A percentile compares a stretch with the other conserved stretches of the same genome.
Evolutionary conservation across 2,329 filamentous ascomycete genomes (phyloP).

Genomic region (Purpureocillium takamizusanense): DNA sequence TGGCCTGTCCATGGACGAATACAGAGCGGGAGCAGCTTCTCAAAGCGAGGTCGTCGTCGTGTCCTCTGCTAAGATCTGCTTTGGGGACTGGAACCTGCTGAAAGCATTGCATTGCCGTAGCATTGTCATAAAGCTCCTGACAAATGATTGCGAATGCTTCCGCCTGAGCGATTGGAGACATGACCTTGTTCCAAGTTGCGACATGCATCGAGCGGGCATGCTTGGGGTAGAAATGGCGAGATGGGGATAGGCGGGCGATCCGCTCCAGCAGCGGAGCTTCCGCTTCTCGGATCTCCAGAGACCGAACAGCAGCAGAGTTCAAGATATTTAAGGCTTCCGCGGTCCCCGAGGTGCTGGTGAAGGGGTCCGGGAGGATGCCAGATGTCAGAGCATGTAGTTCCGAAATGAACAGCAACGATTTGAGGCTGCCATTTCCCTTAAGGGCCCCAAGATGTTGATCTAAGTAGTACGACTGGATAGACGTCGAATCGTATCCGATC

Average conservation of each 20-base stretch:
- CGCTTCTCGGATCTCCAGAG: constrained; percentile 12
- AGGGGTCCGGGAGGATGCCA: constrained; percentile 34
- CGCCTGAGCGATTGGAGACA: not conserved
- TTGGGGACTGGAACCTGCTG: not conserved
- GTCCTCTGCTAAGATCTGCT: not conserved
- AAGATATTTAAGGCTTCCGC: constrained; percentile 41
- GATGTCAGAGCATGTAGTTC: constrained; percentile 46
- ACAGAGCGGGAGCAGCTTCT: not conserved
- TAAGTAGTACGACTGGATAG: constrained; percentile 33
- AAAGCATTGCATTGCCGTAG: not conserved
- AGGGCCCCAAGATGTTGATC: constrained; percentile 38
- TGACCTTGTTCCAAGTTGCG: not conserved
- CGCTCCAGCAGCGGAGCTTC: not conserved
- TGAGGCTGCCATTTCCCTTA: constrained; percentile 36
- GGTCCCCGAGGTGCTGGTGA: constrained; percentile 40
- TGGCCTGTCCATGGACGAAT: not conserved
- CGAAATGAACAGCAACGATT: constrained; percentile 38
- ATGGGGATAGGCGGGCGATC: not conserved
- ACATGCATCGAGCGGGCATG: not conserved
- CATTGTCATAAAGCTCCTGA: not conserved
- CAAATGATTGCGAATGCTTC: not conserved
- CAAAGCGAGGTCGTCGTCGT: not conserved
- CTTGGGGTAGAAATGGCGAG: not conserved
- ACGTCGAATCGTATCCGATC: constrained; percentile 14
- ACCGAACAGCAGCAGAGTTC: constrained; percentile 34